Evolutionary conservation across 2,329 filamentous ascomycete species (phyloP), one percentile per base, ranked within the genome.

Genomic region (Stachybotrys chartarum): DNA sequence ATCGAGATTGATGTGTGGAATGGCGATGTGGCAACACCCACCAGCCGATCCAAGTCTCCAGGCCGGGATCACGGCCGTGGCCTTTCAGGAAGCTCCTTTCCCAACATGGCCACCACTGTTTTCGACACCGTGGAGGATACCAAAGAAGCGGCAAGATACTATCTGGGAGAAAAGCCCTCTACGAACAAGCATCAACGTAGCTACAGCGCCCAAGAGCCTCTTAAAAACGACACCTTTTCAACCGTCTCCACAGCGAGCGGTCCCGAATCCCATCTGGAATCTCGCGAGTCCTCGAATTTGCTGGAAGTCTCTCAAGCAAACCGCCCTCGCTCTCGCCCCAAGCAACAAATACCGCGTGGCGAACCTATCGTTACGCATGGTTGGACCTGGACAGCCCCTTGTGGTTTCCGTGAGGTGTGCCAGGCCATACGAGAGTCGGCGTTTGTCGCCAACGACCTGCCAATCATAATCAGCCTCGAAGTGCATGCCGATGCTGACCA

Each of bases 1-100:
- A 91, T 97, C 50, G 92, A 97, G 69, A 94, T 97, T 55, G 93
- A 97, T 66, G 91, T 97, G 3, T 96, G 92, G 89, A 90, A 97
- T 69, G 90, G 91, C 12, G 75, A 81, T 58, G 69, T 75, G 17
- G 70, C 69, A 48, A 66, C 70, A 5, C 69, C 67, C 6, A 69
- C 67, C 6, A 62, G 57, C 45, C 59, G 66, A 24, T 70, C 72
- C 31, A 75, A 70, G 50, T 72, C 74, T 1, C 69, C 72, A 16
- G 71, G 70, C 56, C 64, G 64, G 10, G 71, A 74, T 7, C 80
- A 83, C 59, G 72, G 71, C 55, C 74, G 75, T 39, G 74, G 75
- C 48, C 61, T 78, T 7, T 81, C 79, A 1, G 74, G 71, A 18
- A 74, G 72, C 54, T 78, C 74, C 32, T 68, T 77, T 17, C 78